Evolutionary conservation across 208 protist species (phyloP).

Genomic region (Leishmania braziliensis): DNA sequence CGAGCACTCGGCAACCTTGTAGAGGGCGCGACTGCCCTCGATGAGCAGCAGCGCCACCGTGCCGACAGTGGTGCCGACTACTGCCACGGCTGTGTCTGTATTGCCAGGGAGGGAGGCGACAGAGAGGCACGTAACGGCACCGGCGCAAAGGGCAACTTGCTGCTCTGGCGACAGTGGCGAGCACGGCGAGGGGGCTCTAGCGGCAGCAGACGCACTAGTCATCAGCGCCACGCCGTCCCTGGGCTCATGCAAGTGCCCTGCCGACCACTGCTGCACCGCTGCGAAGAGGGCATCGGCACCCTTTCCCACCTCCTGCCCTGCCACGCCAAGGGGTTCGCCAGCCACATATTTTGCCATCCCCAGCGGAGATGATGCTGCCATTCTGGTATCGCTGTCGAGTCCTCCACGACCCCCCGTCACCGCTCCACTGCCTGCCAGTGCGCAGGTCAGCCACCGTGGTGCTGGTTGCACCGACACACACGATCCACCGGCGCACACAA

Average conservation of each 20-base stretch:
- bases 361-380: background rate
- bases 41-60: slow-evolving; percentile 53
- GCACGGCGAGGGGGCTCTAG: background rate
- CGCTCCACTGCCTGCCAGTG: background rate
- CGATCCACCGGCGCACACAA: slow-evolving; percentile 26
- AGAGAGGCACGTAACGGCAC: slow-evolving; percentile 44
- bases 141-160: slow-evolving; percentile 11
- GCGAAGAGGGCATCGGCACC: slow-evolving; percentile 10
- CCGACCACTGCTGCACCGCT: slow-evolving; percentile 12
- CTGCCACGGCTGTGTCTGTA: slow-evolving; percentile 41
- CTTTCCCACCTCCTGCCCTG: slow-evolving; percentile 9
- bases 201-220: background rate
- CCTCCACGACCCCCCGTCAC: background rate
- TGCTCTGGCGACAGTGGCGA: slow-evolving; percentile 18
- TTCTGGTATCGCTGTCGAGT: background rate
- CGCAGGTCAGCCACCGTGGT: slow-evolving; percentile 6
- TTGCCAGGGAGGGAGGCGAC: slow-evolving; percentile 39
- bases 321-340: background rate
- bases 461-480: slow-evolving; percentile 27
- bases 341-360: background rate
- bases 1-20: slow-evolving; percentile 39
- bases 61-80: slow-evolving; percentile 62
- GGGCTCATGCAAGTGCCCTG: background rate
- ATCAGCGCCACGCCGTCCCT: background rate
- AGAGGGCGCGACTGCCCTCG: slow-evolving; percentile 33